Conservation (phyloP, 495 filamentous ascomycete genomes). For the Xylaria castorea region DNA sequence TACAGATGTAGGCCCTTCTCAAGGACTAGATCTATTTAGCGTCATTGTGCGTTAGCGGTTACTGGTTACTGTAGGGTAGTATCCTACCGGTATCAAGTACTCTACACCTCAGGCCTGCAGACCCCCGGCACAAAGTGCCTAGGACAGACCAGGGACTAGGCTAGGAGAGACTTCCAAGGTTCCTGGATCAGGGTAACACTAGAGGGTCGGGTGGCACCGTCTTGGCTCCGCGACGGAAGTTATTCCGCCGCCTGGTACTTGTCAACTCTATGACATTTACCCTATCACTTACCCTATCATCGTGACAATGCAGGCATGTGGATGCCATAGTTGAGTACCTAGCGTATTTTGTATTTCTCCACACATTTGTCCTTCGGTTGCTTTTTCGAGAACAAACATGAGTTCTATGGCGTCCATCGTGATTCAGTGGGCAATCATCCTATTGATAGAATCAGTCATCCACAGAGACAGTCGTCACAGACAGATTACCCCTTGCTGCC, state of each 20-base stretch:
- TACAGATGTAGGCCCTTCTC: neutral
- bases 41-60: slow-evolving; percentile 15
- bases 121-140: neutral
- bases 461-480: neutral
- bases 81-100: neutral
- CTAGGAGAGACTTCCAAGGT: neutral
- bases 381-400: slow-evolving; percentile 4
- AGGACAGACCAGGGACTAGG: slow-evolving; percentile 2
- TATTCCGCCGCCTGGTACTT: slow-evolving; percentile 20
- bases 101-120: neutral
- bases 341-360: neutral
- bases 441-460: slow-evolving; percentile 6
- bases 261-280: neutral
- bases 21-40: slow-evolving; percentile 14
- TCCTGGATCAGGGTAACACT: neutral
- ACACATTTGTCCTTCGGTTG: neutral
- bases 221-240: slow-evolving; percentile 17
- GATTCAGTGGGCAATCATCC: neutral
- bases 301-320: neutral
- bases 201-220: slow-evolving; percentile 23
- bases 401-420: slow-evolving; percentile 9
- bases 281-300: neutral
- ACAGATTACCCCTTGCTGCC: neutral
- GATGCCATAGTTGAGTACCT: neutral
- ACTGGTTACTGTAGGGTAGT: neutral